Evolutionary conservation across 2,329 filamentous ascomycete genomes (phyloP).

Genomic region (Cladorrhinum sp.): DNA sequence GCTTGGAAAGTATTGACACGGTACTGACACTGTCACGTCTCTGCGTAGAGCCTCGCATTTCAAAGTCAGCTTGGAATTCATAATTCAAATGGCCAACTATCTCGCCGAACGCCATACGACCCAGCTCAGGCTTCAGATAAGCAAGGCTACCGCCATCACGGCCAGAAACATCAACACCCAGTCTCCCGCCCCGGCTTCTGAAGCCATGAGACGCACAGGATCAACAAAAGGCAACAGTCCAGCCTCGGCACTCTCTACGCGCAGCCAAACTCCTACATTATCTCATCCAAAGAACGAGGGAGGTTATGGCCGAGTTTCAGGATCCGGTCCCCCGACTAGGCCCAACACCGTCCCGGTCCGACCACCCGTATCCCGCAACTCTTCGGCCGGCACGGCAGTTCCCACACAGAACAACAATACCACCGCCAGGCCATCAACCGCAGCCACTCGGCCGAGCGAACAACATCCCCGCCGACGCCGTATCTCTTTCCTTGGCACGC

Average conservation of each 20-base stretch:
- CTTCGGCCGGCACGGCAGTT: constrained; percentile 46
- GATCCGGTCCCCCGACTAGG: constrained; percentile 43
- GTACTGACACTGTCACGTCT: constrained; percentile 26
- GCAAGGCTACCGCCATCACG: constrained; percentile 52
- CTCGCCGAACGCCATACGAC: constrained; percentile 87
- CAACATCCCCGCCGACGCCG: background rate
- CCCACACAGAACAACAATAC: constrained; percentile 29
- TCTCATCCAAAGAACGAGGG: constrained; percentile 48
- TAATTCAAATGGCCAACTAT: constrained; percentile 91
- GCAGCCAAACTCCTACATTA: constrained; percentile 46
- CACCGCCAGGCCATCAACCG: background rate
- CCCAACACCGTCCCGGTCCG: constrained; percentile 38
- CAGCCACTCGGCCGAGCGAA: background rate
- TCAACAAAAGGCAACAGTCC: constrained; percentile 45
- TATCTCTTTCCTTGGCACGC: background rate
- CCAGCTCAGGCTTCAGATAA: constrained; percentile 86
- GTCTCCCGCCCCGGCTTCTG: constrained; percentile 54
- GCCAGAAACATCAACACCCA: constrained; percentile 54
- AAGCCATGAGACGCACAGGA: constrained; percentile 49
- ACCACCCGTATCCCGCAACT: constrained; percentile 40
- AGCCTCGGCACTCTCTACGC: constrained; percentile 55
- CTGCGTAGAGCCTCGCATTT: constrained; percentile 65
- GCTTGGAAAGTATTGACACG: background rate
- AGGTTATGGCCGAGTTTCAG: constrained; percentile 28
- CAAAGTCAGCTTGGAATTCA: constrained; percentile 80